These are phyloP conservation scores for Trypanosoma caninum DNA, from an alignment of 208 protist species.

Conservation along the genomic window DNA sequence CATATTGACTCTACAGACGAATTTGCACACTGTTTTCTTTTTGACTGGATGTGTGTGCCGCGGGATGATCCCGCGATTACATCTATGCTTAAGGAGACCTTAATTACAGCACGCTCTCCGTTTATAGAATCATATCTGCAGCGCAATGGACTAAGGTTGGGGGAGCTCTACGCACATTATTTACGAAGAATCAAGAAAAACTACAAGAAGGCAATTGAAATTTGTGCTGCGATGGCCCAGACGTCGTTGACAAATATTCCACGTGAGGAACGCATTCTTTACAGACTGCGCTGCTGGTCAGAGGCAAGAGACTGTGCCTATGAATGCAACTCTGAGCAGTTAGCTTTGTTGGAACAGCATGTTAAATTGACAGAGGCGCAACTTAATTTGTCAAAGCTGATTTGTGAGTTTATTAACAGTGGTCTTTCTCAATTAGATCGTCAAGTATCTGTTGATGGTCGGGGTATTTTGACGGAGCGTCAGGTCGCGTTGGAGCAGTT, in stretches of 20 bases:
- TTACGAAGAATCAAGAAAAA: conserved; percentile 61
- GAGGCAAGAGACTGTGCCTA: conserved; percentile 72
- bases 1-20: conserved; percentile 79
- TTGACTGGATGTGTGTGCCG: conserved; percentile 77
- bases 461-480: conserved; percentile 48
- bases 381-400: conserved; percentile 55
- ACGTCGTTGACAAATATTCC: conserved; percentile 50
- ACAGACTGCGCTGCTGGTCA: conserved; percentile 61
- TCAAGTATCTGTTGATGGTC: conserved; percentile 33
- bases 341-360: conserved; percentile 57
- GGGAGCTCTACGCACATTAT: conserved; percentile 80
- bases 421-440: conserved; percentile 43
- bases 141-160: conserved; percentile 47
- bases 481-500: conserved; percentile 67
- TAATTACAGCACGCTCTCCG: conserved; percentile 56
- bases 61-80: conserved; percentile 53
- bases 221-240: conserved; percentile 67
- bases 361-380: conserved; percentile 69
- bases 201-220: conserved; percentile 65
- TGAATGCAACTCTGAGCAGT: conserved; percentile 68
- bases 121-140: conserved; percentile 71
- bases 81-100: conserved; percentile 58
- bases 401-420: conserved; percentile 61
- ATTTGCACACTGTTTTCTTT: conserved; percentile 80
- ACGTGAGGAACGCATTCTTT: conserved; percentile 61